phyloP scores from a whole-genome alignment of 495 filamentous ascomycete genomes.

The Xylaria flabelliformis region DNA sequence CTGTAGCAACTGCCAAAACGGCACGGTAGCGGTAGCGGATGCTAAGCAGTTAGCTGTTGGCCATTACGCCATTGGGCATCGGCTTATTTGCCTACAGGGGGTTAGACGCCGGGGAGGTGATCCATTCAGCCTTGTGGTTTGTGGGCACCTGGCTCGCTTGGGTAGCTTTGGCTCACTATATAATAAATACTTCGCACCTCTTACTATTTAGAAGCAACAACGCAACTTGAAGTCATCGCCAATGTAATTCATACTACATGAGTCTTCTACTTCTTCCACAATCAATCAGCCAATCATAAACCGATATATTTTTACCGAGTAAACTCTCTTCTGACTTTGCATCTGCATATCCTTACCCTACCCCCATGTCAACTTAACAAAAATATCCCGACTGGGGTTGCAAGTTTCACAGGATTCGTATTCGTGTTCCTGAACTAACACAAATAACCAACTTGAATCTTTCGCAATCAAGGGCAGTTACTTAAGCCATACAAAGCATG shows the following conservation, averaged over 20 bases:
- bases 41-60: not conserved
- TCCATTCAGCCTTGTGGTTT: slow-evolving; percentile 10
- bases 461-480: no score
- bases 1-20: not conserved
- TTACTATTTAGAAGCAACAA: not conserved
- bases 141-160: not conserved
- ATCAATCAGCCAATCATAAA: not conserved
- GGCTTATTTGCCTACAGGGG: not conserved
- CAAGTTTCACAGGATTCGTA: no score
- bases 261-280: not conserved
- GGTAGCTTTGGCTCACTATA: no score
- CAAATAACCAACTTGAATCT: no score
- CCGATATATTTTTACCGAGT: not conserved
- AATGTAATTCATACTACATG: not conserved
- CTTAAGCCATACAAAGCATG: not conserved
- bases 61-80: not conserved
- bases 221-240: not conserved
- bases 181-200: no score
- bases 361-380: not conserved
- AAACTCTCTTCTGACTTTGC: not conserved
- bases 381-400: no score
- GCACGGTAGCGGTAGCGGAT: not conserved
- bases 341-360: not conserved
- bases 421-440: no score
- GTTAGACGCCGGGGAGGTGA: not conserved